phyloP scores from a whole-genome alignment of 106 monocot species.

The Posidonia australis region DNA sequence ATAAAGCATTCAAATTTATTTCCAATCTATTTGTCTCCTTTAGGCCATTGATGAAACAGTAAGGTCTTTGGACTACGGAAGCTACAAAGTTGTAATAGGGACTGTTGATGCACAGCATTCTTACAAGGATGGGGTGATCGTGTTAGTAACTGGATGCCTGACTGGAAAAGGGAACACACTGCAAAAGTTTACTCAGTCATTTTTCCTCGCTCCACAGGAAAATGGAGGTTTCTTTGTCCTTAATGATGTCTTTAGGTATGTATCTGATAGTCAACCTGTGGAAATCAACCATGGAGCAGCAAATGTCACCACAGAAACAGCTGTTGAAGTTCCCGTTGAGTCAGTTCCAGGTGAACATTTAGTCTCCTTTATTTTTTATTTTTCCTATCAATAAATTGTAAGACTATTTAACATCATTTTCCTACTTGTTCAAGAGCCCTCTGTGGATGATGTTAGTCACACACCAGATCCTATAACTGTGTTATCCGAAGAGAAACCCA shows the following conservation, averaged over 20 bases:
- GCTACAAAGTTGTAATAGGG: slow-evolving; percentile 19
- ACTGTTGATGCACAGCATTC: slow-evolving; percentile 26
- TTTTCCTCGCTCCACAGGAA: slow-evolving; percentile 29
- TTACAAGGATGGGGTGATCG: slow-evolving; percentile 19
- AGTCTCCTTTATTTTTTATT: background rate
- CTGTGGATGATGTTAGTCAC: background rate
- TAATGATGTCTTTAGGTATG: slow-evolving; percentile 25
- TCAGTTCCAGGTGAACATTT: slow-evolving; percentile 9
- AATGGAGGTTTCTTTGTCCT: slow-evolving; percentile 27
- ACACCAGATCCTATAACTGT: background rate
- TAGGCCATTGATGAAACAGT: slow-evolving; percentile 24
- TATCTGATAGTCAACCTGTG: background rate
- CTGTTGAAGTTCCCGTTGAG: background rate
- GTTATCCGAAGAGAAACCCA: background rate
- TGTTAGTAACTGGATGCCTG: slow-evolving; percentile 18
- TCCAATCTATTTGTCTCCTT: background rate
- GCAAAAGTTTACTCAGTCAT: slow-evolving; percentile 19
- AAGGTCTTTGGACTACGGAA: slow-evolving; percentile 14
- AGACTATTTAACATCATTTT: background rate
- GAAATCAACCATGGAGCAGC: background rate
- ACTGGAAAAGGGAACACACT: slow-evolving; percentile 5
- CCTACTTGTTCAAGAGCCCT: slow-evolving; percentile 4
- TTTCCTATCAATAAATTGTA: background rate
- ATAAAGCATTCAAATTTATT: too few relatives aligned
- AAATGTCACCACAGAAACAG: background rate